Percentiles rank a stretch among this genome's conserved stretches.
phyloP scores from a whole-genome alignment of 805 yeast genomes.

The Teunomyces panamensis region DNA sequence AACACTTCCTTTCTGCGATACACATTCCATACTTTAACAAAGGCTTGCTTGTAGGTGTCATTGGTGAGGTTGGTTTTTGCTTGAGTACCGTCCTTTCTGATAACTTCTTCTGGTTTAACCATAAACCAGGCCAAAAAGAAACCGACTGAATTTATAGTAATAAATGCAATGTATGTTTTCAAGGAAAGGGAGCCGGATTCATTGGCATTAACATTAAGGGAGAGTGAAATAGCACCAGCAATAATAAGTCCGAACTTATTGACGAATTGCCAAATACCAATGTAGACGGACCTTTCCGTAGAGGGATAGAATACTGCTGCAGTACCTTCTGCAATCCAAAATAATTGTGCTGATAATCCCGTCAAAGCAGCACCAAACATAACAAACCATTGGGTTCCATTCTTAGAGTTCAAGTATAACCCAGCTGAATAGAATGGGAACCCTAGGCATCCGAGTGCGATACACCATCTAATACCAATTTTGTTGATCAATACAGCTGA shows the following conservation, averaged over 20 bases:
- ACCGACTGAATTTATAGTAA: not conserved
- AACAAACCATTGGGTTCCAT: conserved; percentile 1
- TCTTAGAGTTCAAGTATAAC: not conserved
- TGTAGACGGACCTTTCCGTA: not conserved
- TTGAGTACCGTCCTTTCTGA: conserved; percentile 1
- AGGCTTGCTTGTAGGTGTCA: not conserved
- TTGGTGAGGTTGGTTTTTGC: not conserved
- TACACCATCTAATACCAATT: conserved; percentile 1
- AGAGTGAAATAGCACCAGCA: conserved; percentile 1
- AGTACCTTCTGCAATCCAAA: conserved; percentile 2
- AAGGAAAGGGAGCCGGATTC: not conserved
- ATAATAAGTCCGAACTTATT: conserved; percentile 1
- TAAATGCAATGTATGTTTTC: not conserved
- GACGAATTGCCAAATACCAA: conserved; percentile 1
- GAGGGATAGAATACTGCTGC: conserved; percentile 1
- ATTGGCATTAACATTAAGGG: not conserved
- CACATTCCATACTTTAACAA: not conserved
- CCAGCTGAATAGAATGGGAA: conserved; percentile 2
- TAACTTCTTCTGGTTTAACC: conserved; percentile 1
- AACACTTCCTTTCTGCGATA: conserved; percentile 2
- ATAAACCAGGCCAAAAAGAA: conserved; percentile 3
- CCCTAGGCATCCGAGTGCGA: not conserved
- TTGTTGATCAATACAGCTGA: conserved; percentile 2
- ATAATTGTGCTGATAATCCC: not conserved
- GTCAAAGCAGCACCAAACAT: conserved; percentile 3